Evolutionary conservation across 805 yeast genomes (phyloP).

Genomic region (Candida suzukii): DNA sequence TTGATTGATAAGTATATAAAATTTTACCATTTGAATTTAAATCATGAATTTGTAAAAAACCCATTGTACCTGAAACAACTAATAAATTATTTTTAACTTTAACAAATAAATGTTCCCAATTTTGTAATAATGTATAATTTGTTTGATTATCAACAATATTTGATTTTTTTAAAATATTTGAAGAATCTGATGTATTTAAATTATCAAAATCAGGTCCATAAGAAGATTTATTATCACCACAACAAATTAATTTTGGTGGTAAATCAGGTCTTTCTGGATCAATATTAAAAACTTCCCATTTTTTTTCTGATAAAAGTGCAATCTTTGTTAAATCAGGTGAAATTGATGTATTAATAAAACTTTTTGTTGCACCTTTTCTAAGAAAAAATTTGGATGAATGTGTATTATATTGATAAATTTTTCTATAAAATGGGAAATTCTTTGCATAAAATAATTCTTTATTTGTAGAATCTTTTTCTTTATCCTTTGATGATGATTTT

Average conservation of each 20-base stretch:
- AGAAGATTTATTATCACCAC: conserved; percentile 67
- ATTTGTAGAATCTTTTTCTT: conserved; percentile 4
- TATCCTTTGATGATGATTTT: background rate
- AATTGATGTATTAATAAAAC: conserved; percentile 49
- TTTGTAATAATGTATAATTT: conserved; percentile 27
- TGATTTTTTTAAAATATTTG: conserved; percentile 19
- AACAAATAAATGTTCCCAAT: conserved; percentile 59
- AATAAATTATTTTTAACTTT: conserved; percentile 51
- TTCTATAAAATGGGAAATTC: conserved; percentile 79
- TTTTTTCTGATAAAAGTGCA: conserved; percentile 57
- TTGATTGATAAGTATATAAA: conserved; percentile 60
- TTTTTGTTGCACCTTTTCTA: conserved; percentile 31
- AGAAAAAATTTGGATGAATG: conserved; percentile 42
- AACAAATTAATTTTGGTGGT: conserved; percentile 52
- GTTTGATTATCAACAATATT: conserved; percentile 22
- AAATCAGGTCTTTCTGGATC: conserved; percentile 32
- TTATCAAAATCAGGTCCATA: conserved; percentile 46
- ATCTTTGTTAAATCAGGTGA: conserved; percentile 60
- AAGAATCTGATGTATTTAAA: conserved; percentile 18
- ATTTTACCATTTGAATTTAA: conserved; percentile 50
- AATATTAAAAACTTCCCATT: conserved; percentile 69
- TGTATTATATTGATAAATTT: conserved; percentile 45
- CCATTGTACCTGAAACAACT: conserved; percentile 67
- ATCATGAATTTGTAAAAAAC: conserved; percentile 62
- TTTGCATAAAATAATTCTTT: conserved; percentile 66